Evolutionary conservation across 2,329 filamentous ascomycete species (phyloP).

Genomic region (Curvularia hawaiiensis): DNA sequence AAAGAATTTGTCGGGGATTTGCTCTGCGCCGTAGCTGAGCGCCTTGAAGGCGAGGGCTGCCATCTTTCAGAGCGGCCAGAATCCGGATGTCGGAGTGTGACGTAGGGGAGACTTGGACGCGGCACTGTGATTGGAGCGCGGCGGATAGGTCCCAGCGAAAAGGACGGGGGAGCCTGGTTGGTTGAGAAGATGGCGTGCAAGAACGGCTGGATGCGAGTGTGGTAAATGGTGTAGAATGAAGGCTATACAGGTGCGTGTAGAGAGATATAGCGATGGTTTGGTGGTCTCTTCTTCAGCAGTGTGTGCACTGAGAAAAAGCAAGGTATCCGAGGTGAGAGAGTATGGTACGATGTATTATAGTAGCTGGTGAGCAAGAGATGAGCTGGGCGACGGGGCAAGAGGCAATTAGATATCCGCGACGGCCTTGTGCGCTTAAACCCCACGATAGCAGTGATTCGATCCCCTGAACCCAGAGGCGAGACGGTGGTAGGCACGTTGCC

Average conservation of each 20-base stretch:
- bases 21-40: constrained; percentile 46
- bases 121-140: constrained; percentile 41
- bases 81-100: constrained; percentile 37
- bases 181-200: constrained; percentile 29
- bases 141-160: constrained; percentile 17
- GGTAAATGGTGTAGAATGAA: constrained; percentile 8
- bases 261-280: constrained; percentile 12
- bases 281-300: constrained; percentile 1
- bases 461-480: constrained; percentile 2
- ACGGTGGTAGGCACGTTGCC: constrained; percentile 6
- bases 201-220: constrained; percentile 16
- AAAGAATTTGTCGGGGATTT: constrained; percentile 47
- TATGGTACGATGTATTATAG: neutral
- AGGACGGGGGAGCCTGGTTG: constrained; percentile 26
- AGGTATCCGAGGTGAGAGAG: neutral
- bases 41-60: constrained; percentile 47
- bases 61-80: constrained; percentile 36
- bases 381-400: constrained; percentile 9
- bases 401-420: constrained; percentile 22
- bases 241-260: constrained; percentile 16
- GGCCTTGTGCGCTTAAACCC: constrained; percentile 12
- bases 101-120: constrained; percentile 34
- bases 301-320: constrained; percentile 3
- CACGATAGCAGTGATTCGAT: constrained; percentile 20
- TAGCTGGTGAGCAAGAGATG: constrained; percentile 9